Base-by-base conservation (phyloP, 345 rosid genomes). In the Eutrema yunnanense region DNA sequence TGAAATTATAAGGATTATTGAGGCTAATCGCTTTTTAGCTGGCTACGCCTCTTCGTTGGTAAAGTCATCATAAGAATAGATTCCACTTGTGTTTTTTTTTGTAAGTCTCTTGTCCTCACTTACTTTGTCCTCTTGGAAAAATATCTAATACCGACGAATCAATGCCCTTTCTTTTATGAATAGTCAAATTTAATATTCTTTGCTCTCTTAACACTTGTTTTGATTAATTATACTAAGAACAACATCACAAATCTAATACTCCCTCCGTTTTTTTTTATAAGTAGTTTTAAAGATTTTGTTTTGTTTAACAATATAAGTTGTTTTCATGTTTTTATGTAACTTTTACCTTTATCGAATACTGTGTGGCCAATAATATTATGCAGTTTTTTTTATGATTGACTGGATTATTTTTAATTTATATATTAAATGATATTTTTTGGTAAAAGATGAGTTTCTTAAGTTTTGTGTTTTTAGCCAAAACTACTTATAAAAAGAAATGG, bases 51-150 rank as follows among this genome's bases (percentile, higher is more conserved):
- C 64, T 43, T 64, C 7, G 37, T 43, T 53, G 71, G 16, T 44
- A 64, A 64, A 73, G 71, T 38, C n/a, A 63, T 73, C n/a, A 63
- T 73, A 12, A 64, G 57, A 63, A 54, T 54, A 64, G 65, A 61
- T 71, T 61, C 75, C 22, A 3, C 14, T 12, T 22, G 67, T 57
- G 57, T 57, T 53, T 54, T 26, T 26, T 22, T 22, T 22, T 22
- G 1, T 22, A 22, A 1, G 58, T 49, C 60, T 59, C 67, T 57
- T 60, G 58, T 29, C 42, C 42, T 49, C 51, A 37, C 32, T 71
- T 61, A 49, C 16, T 16, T 71, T 72, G 69, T 62, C 44, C 33
- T 62, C 63, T 43, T 63, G 8, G 32, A 29, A 56, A 64, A 64
- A 57, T 51, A 73, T 65, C 37, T 65, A 9, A 6, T 6, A 43